Evolutionary conservation across 2,329 filamentous ascomycete genomes (phyloP).

Genomic region (Verticillium albo-atrum): DNA sequence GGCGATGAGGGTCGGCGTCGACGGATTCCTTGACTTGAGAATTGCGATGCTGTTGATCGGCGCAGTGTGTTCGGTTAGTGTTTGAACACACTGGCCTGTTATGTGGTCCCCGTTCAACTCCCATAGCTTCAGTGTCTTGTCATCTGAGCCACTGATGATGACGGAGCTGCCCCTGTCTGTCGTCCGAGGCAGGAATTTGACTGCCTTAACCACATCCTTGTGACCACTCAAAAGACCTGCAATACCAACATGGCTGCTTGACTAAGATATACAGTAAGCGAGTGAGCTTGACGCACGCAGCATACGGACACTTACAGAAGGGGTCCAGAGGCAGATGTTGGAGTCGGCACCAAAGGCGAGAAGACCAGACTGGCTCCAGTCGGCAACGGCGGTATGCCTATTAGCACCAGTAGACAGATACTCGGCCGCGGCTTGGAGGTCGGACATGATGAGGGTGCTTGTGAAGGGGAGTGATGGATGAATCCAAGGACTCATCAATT

Average conservation of each 20-base stretch:
- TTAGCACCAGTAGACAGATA: conserved; percentile 81
- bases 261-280: conserved; percentile 1
- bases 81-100: conserved; percentile 43
- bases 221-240: conserved; percentile 69
- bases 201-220: conserved; percentile 72
- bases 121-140: conserved; percentile 77
- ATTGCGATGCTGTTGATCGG: conserved; percentile 67
- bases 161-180: conserved; percentile 31
- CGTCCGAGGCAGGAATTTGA: conserved; percentile 60
- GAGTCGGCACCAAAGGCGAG: conserved; percentile 87
- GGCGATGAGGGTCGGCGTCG: conserved; percentile 50
- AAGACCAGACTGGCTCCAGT: conserved; percentile 73
- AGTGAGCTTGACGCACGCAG: not conserved
- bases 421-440: conserved; percentile 29
- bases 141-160: conserved; percentile 73
- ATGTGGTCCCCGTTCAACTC: conserved; percentile 23
- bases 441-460: conserved; percentile 14
- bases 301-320: conserved; percentile 27
- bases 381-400: conserved; percentile 80
- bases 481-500: conserved; percentile 22
- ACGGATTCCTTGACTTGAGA: conserved; percentile 22
- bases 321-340: conserved; percentile 86
- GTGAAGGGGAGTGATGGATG: conserved; percentile 11
- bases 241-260: conserved; percentile 48
- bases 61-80: conserved; percentile 62